Conservation (phyloP, 2,329 filamentous ascomycete genomes). For the Pyricularia grisea region DNA sequence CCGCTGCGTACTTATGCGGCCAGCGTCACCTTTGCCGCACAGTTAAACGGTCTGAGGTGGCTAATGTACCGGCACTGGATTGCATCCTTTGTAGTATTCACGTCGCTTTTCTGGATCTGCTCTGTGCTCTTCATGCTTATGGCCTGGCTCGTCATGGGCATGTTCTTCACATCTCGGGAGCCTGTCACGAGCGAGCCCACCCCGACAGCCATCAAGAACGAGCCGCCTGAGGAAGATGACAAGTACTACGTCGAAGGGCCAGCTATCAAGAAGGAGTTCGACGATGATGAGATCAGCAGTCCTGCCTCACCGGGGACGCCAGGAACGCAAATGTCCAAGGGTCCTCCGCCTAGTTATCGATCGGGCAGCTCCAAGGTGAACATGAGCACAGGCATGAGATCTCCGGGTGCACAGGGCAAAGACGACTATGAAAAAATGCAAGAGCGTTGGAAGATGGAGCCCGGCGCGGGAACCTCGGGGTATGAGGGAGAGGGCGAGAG, state of each 20-base stretch:
- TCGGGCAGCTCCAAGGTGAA: constrained; percentile 1
- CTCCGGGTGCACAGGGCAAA: neutral
- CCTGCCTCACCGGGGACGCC: neutral
- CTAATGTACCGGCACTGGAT: constrained; percentile 80
- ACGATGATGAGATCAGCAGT: neutral
- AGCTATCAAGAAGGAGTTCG: constrained; percentile 3
- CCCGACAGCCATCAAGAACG: neutral
- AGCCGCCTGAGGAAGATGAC: neutral
- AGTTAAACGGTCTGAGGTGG: constrained; percentile 68
- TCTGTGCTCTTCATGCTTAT: constrained; percentile 59
- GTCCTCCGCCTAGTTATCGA: constrained; percentile 4
- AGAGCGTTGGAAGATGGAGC: neutral
- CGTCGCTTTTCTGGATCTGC: constrained; percentile 63
- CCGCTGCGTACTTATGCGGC: constrained; percentile 68
- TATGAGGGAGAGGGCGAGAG: neutral
- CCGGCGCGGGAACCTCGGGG: neutral
- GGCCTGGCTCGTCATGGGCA: constrained; percentile 50
- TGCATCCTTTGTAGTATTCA: constrained; percentile 59
- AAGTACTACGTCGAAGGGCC: neutral
- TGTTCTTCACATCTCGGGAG: constrained; percentile 11
- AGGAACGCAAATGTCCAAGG: neutral
- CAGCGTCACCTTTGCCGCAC: constrained; percentile 60
- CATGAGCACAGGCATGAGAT: neutral
- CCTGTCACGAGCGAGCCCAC: neutral
- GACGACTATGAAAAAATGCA: neutral